phyloP scores from a whole-genome alignment of 805 yeast genomes.

The Starmera caribaea region DNA sequence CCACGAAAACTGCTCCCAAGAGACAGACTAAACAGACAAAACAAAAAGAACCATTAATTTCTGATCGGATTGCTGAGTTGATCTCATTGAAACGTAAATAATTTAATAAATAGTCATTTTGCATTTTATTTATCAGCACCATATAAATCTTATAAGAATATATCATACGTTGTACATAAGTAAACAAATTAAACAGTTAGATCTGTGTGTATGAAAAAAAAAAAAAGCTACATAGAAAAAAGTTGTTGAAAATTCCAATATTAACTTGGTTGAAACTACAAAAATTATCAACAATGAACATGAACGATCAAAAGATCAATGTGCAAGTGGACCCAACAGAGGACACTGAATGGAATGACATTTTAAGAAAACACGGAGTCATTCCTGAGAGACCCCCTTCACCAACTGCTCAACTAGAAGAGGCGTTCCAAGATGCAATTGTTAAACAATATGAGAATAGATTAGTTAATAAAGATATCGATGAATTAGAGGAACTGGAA shows the following conservation, averaged over 20 bases:
- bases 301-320: slow-evolving; percentile 49
- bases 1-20: neutral
- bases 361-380: slow-evolving; percentile 79
- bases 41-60: too few relatives aligned
- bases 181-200: too few relatives aligned
- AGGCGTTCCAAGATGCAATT: slow-evolving; percentile 77
- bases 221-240: too few relatives aligned
- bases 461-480: slow-evolving; percentile 64
- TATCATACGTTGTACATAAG: too few relatives aligned
- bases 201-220: too few relatives aligned
- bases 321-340: slow-evolving; percentile 91
- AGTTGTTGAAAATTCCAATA: neutral
- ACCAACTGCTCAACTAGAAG: slow-evolving; percentile 80
- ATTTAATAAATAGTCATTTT: too few relatives aligned
- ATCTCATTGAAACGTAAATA: too few relatives aligned
- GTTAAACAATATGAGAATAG: slow-evolving; percentile 73
- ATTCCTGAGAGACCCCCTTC: slow-evolving; percentile 89
- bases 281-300: neutral
- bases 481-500: slow-evolving; percentile 80
- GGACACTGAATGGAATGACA: slow-evolving; percentile 99
- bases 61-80: too few relatives aligned
- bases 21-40: neutral
- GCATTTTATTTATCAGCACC: too few relatives aligned
- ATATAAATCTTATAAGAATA: too few relatives aligned
- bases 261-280: neutral